Evolutionary conservation across 2,329 filamentous ascomycete species (phyloP), one percentile per base, ranked within the genome.

Genomic region (Falciphora oryzae): DNA sequence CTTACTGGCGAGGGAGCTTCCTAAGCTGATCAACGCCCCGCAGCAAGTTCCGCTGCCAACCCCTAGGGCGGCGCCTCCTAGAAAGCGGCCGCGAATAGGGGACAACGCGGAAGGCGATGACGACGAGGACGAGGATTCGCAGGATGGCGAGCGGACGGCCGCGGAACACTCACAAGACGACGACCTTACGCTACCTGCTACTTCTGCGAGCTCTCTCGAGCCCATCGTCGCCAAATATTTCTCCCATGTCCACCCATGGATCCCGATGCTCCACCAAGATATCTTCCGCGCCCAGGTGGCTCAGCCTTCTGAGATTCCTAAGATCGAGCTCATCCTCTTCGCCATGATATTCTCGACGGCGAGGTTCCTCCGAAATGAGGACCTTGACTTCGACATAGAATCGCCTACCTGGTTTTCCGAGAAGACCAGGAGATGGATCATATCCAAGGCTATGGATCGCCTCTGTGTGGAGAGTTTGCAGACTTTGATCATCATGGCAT

Each of bases 181-280:
- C 58, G 62, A 65, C 11, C 53, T 67, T 70, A 2, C 65, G 57
- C 57, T 58, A 11, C 57, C 57, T 3, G 27, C 27, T 6, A 58
- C 75, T 5, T 67, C 74, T 5, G 70, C 72, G 6, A 71, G 76
- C 16, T 69, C 79, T 1, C 70, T 79, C 5, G 72, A 73, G 32
- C 66, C 68, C 7, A 67, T 76, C 10, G 70, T 76, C 18, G 73
- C 75, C 1, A 70, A 73, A 1, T 78, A 78, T 66, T 78, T 79
- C 57, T 64, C 65, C 1, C 65, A 70, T 2, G 71, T 79, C 1
- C 77, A 79, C 62, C 76, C 76, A 1, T 79, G 76, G 73, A 77
- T 78, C 16, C 75, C 74, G 5, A 75, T 77, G 62, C 63, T 77
- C 13, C 75, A 76, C 63, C 72, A 71, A 65, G 65, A 65, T 57